phyloP scores from a whole-genome alignment of 2,329 filamentous ascomycete genomes.

The Cladobotryum mycophilum region DNA sequence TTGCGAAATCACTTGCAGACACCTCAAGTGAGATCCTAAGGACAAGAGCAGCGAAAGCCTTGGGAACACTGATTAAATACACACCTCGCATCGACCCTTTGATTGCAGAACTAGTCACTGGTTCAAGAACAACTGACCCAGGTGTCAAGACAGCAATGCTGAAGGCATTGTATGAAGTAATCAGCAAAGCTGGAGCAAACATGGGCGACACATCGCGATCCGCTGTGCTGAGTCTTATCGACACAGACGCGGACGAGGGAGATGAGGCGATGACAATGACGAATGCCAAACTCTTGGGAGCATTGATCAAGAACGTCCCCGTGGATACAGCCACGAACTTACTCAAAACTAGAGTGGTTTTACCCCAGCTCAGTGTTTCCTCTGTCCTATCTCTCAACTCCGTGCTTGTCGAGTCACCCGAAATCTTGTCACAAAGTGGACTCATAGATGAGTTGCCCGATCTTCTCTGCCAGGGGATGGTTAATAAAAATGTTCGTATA shows the following conservation, averaged over 20 bases:
- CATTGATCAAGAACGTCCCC: slow-evolving; percentile 80
- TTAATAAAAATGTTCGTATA: slow-evolving; percentile 62
- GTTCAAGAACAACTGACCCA: slow-evolving; percentile 77
- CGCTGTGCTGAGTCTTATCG: slow-evolving; percentile 83
- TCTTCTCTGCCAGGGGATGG: slow-evolving; percentile 75
- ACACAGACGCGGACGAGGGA: slow-evolving; percentile 69
- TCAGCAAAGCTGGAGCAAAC: slow-evolving; percentile 87
- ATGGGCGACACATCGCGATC: slow-evolving; percentile 89
- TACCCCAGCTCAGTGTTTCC: slow-evolving; percentile 65
- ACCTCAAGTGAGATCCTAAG: slow-evolving; percentile 83
- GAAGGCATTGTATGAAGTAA: slow-evolving; percentile 91
- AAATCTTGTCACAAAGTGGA: slow-evolving; percentile 57
- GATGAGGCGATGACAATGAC: slow-evolving; percentile 80
- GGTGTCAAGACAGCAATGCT: slow-evolving; percentile 95
- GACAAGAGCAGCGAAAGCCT: slow-evolving; percentile 81
- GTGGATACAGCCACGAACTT: slow-evolving; percentile 56
- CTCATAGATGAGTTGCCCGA: slow-evolving; percentile 69
- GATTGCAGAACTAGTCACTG: slow-evolving; percentile 87
- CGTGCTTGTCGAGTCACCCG: slow-evolving; percentile 73
- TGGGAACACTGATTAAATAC: slow-evolving; percentile 92
- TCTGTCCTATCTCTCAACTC: slow-evolving; percentile 86
- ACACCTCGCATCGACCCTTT: slow-evolving; percentile 93
- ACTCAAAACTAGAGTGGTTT: slow-evolving; percentile 70
- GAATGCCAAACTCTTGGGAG: slow-evolving; percentile 82
- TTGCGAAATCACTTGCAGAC: slow-evolving; percentile 92